Percentiles rank a stretch among this genome's conserved stretches.
Conservation (phyloP, 2,329 filamentous ascomycete genomes). For the Thermoascus crustaceus region DNA sequence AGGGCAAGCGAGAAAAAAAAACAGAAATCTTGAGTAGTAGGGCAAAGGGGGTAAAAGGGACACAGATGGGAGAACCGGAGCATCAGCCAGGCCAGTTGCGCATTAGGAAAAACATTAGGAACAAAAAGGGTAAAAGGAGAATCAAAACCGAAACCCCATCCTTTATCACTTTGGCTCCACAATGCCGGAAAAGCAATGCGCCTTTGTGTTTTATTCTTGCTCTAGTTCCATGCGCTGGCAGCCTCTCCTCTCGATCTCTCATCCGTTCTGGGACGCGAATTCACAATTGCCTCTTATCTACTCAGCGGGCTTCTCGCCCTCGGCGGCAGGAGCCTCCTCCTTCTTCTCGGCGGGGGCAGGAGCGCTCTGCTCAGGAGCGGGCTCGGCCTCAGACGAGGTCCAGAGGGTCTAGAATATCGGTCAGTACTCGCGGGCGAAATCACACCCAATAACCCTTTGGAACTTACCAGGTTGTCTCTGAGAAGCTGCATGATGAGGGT, state of each 20-base stretch:
- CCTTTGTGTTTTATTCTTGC: constrained; percentile 3
- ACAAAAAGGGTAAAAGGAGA: constrained; percentile 4
- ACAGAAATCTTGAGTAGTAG: neutral
- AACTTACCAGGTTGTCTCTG: constrained; percentile 85
- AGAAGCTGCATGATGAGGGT: constrained; percentile 98
- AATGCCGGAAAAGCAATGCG: constrained; percentile 1
- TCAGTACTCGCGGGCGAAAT: too few species aligned
- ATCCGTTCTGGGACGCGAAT: constrained; percentile 10
- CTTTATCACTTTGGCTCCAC: neutral
- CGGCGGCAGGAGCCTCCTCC: constrained; percentile 33
- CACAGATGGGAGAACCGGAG: constrained; percentile 3
- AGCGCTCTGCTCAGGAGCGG: constrained; percentile 48
- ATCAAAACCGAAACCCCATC: constrained; percentile 4
- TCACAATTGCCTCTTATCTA: constrained; percentile 25
- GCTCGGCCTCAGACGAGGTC: constrained; percentile 97
- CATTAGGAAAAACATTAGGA: constrained; percentile 3
- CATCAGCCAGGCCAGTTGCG: constrained; percentile 2
- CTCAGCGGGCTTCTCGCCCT: constrained; percentile 38
- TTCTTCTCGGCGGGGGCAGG: constrained; percentile 30
- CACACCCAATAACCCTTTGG: too few species aligned
- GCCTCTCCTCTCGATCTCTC: constrained; percentile 11
- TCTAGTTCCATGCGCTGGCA: constrained; percentile 5
- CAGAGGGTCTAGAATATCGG: constrained; percentile 68
- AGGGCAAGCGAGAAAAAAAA: constrained; percentile 1
- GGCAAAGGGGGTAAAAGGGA: constrained; percentile 2